These are phyloP conservation scores for Pyronema omphalodes DNA, from an alignment of 495 filamentous ascomycete species.

Conservation along the genomic window DNA sequence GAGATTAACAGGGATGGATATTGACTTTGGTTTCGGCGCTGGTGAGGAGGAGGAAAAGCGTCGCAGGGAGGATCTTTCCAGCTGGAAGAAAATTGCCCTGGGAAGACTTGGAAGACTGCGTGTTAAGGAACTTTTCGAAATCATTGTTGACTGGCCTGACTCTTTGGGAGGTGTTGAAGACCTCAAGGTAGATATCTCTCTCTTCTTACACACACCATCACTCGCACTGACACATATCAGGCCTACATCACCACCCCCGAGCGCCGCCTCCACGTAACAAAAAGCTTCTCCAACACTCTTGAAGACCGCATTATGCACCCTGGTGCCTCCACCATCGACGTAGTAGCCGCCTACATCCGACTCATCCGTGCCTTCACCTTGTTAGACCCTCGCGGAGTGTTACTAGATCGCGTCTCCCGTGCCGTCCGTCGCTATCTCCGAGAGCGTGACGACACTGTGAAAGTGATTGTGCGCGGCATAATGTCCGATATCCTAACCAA, in stretches of 20 bases:
- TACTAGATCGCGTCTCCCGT: slow-evolving; percentile 68
- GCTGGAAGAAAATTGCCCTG: slow-evolving; percentile 66
- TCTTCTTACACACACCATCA: neutral
- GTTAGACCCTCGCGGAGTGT: slow-evolving; percentile 80
- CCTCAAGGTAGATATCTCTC: slow-evolving; percentile 32
- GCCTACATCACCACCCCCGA: slow-evolving; percentile 32
- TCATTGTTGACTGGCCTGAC: slow-evolving; percentile 66
- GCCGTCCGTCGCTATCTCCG: slow-evolving; percentile 73
- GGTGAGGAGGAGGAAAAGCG: slow-evolving; percentile 21
- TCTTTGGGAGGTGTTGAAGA: slow-evolving; percentile 74
- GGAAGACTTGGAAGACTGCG: slow-evolving; percentile 61
- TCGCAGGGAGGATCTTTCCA: slow-evolving; percentile 38
- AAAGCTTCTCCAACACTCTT: slow-evolving; percentile 48
- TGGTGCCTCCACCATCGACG: slow-evolving; percentile 72
- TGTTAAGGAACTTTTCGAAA: slow-evolving; percentile 69
- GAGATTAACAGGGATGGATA: slow-evolving; percentile 20
- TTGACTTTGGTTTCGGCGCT: slow-evolving; percentile 17
- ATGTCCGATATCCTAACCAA: slow-evolving; percentile 41
- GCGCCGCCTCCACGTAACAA: slow-evolving; percentile 45
- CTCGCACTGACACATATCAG: slow-evolving; percentile 11
- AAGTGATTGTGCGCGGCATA: slow-evolving; percentile 69
- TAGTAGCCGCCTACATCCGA: slow-evolving; percentile 76
- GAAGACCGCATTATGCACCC: slow-evolving; percentile 65
- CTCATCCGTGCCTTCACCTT: slow-evolving; percentile 77
- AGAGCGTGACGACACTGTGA: slow-evolving; percentile 83